phyloP scores from a whole-genome alignment of 768 basidiomycete species.

The Pleurotus citrinopileatus region DNA sequence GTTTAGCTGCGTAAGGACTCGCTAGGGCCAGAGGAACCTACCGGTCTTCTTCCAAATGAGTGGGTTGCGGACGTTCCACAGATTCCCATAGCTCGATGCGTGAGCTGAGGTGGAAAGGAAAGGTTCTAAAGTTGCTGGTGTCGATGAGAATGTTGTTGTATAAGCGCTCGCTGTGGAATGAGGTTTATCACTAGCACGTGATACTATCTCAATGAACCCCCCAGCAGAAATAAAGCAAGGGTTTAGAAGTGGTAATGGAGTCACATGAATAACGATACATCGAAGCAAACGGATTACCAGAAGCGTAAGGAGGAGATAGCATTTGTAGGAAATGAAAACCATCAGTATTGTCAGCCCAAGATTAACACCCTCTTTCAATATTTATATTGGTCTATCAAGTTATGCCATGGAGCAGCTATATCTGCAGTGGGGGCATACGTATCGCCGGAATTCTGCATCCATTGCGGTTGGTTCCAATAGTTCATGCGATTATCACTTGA shows the following conservation, averaged over 20 bases:
- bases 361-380: constrained; percentile 10
- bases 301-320: too few species aligned
- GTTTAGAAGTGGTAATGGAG: background rate
- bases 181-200: too few species aligned
- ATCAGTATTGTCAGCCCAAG: background rate
- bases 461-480: constrained; percentile 17
- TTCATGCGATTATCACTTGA: constrained; percentile 25
- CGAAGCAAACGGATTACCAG: too few species aligned
- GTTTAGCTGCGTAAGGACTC: background rate
- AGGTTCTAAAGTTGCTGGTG: background rate
- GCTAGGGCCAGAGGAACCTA: constrained; percentile 3
- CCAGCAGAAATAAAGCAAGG: too few species aligned
- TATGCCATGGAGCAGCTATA: constrained; percentile 44
- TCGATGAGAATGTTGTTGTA: too few species aligned
- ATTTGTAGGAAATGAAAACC: background rate
- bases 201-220: too few species aligned
- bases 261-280: constrained; percentile 5
- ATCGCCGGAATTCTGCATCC: background rate
- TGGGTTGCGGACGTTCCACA: constrained; percentile 15
- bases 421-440: constrained; percentile 25
- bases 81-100: background rate
- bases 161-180: too few species aligned
- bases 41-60: constrained; percentile 15
- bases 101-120: background rate
- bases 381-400: constrained; percentile 45